Conservation (phyloP, 306 rosid species). For the Castanopsis chinensis region DNA sequence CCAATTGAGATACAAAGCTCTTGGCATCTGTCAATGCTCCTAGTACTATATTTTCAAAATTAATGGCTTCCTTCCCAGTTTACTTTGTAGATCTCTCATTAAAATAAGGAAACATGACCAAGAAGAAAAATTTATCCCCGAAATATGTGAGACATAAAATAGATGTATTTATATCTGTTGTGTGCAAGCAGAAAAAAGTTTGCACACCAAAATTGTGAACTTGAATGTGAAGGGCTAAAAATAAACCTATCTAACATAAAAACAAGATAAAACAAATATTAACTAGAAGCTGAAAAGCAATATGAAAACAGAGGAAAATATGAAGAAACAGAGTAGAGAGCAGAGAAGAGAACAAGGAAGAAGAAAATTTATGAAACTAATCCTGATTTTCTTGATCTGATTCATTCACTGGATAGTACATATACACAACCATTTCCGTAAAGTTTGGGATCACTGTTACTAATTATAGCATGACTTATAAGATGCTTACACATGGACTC, state of each 20-base stretch:
- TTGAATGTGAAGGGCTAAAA: not conserved
- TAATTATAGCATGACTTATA: too few species aligned
- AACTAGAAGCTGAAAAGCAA: not conserved
- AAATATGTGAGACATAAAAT: not conserved
- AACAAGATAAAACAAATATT: not conserved
- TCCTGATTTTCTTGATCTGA: too few species aligned
- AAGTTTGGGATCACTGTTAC: too few species aligned
- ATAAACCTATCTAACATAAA: not conserved
- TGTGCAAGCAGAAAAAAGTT: not conserved
- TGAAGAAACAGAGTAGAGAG: too few species aligned
- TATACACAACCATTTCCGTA: too few species aligned
- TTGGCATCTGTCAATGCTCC: not conserved
- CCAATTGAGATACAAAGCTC: too few species aligned
- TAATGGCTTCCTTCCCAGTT: not conserved
- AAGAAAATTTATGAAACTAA: too few species aligned
- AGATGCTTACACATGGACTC: too few species aligned
- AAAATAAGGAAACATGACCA: not conserved
- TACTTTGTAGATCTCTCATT: not conserved
- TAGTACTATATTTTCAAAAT: not conserved
- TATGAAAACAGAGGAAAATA: too few species aligned
- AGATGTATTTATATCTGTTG: not conserved
- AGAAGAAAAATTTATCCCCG: not conserved
- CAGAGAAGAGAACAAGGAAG: too few species aligned
- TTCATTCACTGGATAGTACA: too few species aligned
- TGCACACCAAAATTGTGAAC: not conserved